Conservation (phyloP, 2,329 filamentous ascomycete genomes). For the Colletotrichum shisoi region DNA sequence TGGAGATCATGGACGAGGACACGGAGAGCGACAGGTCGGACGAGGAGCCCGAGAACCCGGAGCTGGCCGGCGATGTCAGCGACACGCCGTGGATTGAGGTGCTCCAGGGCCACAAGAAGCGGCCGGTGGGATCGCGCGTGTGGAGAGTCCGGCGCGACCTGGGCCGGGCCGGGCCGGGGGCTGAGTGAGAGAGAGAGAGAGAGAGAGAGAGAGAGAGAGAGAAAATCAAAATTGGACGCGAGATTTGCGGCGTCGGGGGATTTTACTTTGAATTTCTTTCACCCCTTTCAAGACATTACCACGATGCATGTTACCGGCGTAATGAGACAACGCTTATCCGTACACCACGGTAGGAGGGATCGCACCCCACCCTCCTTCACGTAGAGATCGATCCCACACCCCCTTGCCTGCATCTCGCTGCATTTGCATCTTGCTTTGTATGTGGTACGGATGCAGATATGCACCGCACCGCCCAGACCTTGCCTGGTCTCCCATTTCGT, state of each 20-base stretch:
- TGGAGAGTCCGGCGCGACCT: slow-evolving; percentile 72
- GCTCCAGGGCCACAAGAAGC: slow-evolving; percentile 62
- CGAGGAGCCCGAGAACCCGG: slow-evolving; percentile 44
- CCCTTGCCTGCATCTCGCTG: neutral
- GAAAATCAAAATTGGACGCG: neutral
- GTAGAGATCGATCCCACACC: neutral
- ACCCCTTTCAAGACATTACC: neutral
- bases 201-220: neutral
- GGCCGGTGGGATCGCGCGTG: slow-evolving; percentile 65
- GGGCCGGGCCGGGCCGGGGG: slow-evolving; percentile 51
- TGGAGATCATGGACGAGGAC: slow-evolving; percentile 49
- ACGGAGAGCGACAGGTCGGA: slow-evolving; percentile 48
- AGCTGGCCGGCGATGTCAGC: slow-evolving; percentile 42
- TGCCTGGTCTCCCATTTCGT: too few species aligned
- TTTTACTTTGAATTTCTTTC: too few species aligned
- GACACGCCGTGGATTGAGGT: slow-evolving; percentile 67
- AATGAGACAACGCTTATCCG: neutral
- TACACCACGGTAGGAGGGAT: neutral
- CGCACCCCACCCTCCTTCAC: neutral
- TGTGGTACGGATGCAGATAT: neutral
- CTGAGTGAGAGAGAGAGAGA: slow-evolving; percentile 14
- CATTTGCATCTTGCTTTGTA: neutral
- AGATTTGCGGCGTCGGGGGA: neutral
- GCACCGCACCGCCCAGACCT: neutral
- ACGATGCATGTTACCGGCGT: neutral